Evolutionary conservation across 805 yeast genomes (phyloP), one percentile per base, ranked within the genome.

Genomic region (Starmera pachycereana): DNA sequence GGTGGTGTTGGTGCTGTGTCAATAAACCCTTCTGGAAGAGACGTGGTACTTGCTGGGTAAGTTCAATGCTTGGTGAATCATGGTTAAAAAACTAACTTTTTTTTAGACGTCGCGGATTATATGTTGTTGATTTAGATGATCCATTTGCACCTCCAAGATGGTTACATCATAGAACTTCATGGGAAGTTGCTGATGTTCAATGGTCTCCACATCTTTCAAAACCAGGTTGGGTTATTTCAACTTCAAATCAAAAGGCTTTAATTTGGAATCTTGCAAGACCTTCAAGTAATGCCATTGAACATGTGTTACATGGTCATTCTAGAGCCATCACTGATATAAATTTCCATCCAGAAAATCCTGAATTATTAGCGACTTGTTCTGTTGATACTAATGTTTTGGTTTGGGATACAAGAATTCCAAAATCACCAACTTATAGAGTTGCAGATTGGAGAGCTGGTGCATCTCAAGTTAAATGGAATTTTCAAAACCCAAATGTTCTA

Each of bases 131-230:
- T 61, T 61, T 92, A 33, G 96, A 90, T 53, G 96, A 92, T 57
- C 98, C 97, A 1, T 90, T 86, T 60, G 76, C 90, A 0, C 88
- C 95, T 1, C 98, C 98, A 0, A 67, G 98, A 43, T 87, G 94
- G 89, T 71, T 92, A 12, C 94, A 80, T 40, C 96, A 92, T 54
- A 70, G 78, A 30, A 90, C 97, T 0, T 78, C 95, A 0, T 92
- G 97, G 97, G 97, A 92, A 58, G 98, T 92, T 4, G 96, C 98
- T 0, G 97, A 90, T 57, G 97, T 90, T 2, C 97, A 92, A 59
- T 92, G 98, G 97, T 85, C 94, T 3, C 96, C 97, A 0, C 97
- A 92, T 56, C 68, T 72, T 6, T 71, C 79, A 2, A 85, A 84
- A 48, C 90, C 95, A 1, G 69, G 81, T 6, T 89, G 97, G 95